Percentiles rank a stretch among this genome's conserved stretches.
Evolutionary conservation across 805 yeast species (phyloP).

Genomic region (Saturnispora dispora): DNA sequence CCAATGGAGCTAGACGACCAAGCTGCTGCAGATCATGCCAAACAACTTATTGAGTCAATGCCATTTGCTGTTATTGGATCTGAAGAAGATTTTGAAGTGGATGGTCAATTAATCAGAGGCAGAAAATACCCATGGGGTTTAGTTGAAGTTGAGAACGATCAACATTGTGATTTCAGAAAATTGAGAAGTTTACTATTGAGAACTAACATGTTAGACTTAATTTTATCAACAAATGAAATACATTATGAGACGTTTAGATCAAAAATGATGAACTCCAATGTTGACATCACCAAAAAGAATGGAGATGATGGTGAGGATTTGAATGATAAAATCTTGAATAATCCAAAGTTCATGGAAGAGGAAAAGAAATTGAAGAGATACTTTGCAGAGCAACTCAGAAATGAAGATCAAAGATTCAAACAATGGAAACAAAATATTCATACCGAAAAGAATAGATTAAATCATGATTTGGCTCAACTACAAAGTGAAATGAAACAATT

Average conservation of each 20-base stretch:
- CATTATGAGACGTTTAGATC: slow-evolving; percentile 78
- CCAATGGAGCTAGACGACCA: slow-evolving; percentile 69
- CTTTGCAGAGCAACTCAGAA: slow-evolving; percentile 94
- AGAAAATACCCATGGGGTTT: slow-evolving; percentile 88
- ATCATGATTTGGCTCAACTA: slow-evolving; percentile 86
- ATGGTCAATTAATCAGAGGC: slow-evolving; percentile 63
- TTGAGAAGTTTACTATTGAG: slow-evolving; percentile 70
- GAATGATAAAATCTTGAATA: slow-evolving; percentile 40
- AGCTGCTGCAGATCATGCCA: slow-evolving; percentile 71
- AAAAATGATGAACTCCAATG: slow-evolving; percentile 47
- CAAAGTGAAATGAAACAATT: slow-evolving; percentile 65
- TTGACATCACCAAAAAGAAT: slow-evolving; percentile 7
- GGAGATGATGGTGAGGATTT: slow-evolving; percentile 17
- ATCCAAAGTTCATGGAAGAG: slow-evolving; percentile 93
- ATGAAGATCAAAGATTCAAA: slow-evolving; percentile 93
- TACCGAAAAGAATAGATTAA: slow-evolving; percentile 87
- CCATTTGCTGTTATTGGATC: slow-evolving; percentile 82
- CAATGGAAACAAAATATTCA: slow-evolving; percentile 98
- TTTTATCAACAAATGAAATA: slow-evolving; percentile 68
- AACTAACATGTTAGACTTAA: slow-evolving; percentile 75
- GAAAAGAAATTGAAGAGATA: slow-evolving; percentile 89
- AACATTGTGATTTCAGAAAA: slow-evolving; percentile 77
- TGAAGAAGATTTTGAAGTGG: slow-evolving; percentile 57
- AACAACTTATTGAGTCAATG: slow-evolving; percentile 72
- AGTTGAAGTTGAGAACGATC: slow-evolving; percentile 80